A percentile compares a stretch with the other conserved stretches of the same genome.
phyloP scores from a whole-genome alignment of 164 flowering plant genomes.

The Euptelea pleiosperma region DNA sequence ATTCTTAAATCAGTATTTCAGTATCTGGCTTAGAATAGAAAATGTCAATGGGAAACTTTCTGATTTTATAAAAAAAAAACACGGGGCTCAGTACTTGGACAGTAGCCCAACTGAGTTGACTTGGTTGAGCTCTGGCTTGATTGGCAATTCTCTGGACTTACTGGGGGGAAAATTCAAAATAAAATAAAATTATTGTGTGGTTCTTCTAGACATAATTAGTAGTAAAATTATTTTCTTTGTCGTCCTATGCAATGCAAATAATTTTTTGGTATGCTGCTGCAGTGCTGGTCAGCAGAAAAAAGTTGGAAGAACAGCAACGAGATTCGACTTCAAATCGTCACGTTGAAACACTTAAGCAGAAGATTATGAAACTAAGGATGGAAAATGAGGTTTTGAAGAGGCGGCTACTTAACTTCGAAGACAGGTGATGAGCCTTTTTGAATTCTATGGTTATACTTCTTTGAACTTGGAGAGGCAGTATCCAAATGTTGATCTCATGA shows the following conservation, averaged over 20 bases:
- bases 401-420: constrained; percentile 24
- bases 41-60: not conserved
- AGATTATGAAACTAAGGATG: constrained; percentile 67
- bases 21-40: not conserved
- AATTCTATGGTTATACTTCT: not conserved
- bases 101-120: not conserved
- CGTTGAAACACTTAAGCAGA: constrained; percentile 55
- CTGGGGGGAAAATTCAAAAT: too few species aligned
- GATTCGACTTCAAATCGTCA: constrained; percentile 39
- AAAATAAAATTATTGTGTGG: not conserved
- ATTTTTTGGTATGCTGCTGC: constrained; percentile 18
- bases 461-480: not conserved
- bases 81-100: not conserved
- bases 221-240: not conserved
- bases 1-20: not conserved
- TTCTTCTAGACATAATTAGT: not conserved
- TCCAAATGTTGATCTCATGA: not conserved
- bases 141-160: not conserved
- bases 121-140: not conserved
- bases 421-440: constrained; percentile 15
- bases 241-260: not conserved
- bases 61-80: not conserved
- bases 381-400: constrained; percentile 64
- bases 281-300: constrained; percentile 53
- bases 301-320: constrained; percentile 42